These are phyloP conservation scores for Pterocarpus macrocarpus DNA, from an alignment of 306 rosid species.

Conservation along the genomic window DNA sequence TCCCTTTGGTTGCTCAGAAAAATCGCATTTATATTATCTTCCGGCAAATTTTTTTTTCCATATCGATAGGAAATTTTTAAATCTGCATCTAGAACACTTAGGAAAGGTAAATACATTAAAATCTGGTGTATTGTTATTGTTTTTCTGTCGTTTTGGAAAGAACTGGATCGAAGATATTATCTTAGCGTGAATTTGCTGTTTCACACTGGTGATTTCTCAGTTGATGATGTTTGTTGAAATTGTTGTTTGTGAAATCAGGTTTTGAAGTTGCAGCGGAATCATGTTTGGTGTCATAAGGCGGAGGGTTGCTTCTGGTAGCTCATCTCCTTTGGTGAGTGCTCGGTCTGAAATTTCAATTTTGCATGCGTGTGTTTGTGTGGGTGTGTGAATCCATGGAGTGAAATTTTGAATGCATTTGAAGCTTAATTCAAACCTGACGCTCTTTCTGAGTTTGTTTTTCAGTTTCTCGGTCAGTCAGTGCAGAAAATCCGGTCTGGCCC, in stretches of 20 bases:
- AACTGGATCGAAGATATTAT: not conserved
- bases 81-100: conserved; percentile 32
- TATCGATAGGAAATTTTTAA: not conserved
- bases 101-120: not conserved
- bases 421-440: conserved; percentile 14
- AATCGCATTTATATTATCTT: not conserved
- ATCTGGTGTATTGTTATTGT: not conserved
- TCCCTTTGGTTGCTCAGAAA: not conserved
- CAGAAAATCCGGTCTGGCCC: conserved; percentile 50
- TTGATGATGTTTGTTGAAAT: conserved; percentile 24
- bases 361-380: conserved; percentile 9
- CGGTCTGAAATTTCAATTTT: not conserved
- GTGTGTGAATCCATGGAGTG: conserved; percentile 10
- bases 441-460: conserved; percentile 41
- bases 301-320: conserved; percentile 71
- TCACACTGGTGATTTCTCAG: not conserved
- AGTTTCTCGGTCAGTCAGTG: conserved; percentile 58
- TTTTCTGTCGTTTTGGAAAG: not conserved
- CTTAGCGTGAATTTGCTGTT: not conserved
- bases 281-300: conserved; percentile 79
- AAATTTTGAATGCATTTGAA: not conserved
- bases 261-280: conserved; percentile 32
- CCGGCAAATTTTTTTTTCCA: not conserved
- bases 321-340: conserved; percentile 59
- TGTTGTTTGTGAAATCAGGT: conserved; percentile 45